Evolutionary conservation across 2,329 filamentous ascomycete genomes (phyloP).

Genomic region (Nemania abortiva): DNA sequence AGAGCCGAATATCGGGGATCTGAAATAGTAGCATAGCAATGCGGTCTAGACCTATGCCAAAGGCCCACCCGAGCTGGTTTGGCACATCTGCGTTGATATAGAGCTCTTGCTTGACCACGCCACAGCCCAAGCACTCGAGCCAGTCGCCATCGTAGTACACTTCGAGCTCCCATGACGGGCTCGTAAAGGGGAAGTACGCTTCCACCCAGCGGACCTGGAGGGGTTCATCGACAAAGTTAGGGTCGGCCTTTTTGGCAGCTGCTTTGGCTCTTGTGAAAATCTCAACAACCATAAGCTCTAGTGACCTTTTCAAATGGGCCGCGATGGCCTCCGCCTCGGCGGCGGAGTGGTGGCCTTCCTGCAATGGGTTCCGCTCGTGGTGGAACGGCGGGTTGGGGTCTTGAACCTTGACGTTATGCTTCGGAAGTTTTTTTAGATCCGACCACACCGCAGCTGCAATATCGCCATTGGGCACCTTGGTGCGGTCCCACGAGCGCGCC

Average conservation of each 20-base stretch:
- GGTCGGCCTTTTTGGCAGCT: conserved; percentile 68
- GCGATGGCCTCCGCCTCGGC: conserved; percentile 86
- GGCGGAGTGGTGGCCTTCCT: conserved; percentile 74
- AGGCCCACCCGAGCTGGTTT: conserved; percentile 89
- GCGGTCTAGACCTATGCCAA: conserved; percentile 91
- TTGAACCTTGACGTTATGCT: conserved; percentile 80
- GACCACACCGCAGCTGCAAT: conserved; percentile 74
- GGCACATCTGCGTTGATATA: conserved; percentile 81
- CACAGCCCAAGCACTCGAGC: conserved; percentile 96
- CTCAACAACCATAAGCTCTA: conserved; percentile 90
- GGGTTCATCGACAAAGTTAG: conserved; percentile 71
- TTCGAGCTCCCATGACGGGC: conserved; percentile 94
- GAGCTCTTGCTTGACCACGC: conserved; percentile 86
- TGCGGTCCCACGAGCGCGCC: conserved; percentile 87
- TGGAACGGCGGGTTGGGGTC: conserved; percentile 86
- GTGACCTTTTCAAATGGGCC: conserved; percentile 85
- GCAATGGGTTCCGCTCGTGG: conserved; percentile 83
- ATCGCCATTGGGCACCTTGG: conserved; percentile 66
- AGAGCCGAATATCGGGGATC: conserved; percentile 95
- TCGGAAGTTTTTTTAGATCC: conserved; percentile 78
- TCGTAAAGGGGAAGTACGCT: conserved; percentile 97
- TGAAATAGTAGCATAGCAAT: conserved; percentile 98
- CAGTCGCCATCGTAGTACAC: conserved; percentile 95
- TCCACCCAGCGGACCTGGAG: conserved; percentile 93
- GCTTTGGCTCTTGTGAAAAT: conserved; percentile 84